Evolutionary conservation across 371 early-diverging fungal genomes (phyloP).

Genomic region (Mortierella sp.): DNA sequence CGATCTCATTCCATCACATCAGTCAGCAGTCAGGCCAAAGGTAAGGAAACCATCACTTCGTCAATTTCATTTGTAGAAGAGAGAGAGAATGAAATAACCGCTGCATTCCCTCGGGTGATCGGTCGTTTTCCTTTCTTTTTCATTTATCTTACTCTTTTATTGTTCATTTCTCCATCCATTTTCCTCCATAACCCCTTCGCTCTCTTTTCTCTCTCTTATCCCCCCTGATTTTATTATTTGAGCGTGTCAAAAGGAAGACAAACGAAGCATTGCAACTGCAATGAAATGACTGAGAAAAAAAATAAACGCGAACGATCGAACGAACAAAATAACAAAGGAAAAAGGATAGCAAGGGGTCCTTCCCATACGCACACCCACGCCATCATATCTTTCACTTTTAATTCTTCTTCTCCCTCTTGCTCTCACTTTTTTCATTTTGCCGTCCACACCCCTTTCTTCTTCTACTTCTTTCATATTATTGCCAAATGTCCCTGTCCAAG

Average conservation of each 20-base stretch:
- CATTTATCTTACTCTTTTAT: not conserved
- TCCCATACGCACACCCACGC: not conserved
- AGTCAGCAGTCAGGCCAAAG: not conserved
- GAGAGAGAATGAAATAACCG: not conserved
- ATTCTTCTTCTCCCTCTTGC: not conserved
- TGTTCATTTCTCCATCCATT: not conserved
- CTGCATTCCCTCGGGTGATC: not conserved
- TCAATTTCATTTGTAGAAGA: no score
- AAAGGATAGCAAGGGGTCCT: not conserved
- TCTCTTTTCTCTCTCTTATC: not conserved
- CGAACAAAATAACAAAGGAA: not conserved
- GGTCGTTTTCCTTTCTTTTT: not conserved
- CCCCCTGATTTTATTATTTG: not conserved
- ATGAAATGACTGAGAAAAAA: no score
- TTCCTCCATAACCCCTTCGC: not conserved
- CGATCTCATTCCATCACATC: not conserved
- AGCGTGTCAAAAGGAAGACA: not conserved
- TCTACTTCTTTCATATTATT: not conserved
- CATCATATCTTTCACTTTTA: no score
- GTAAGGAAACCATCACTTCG: no score
- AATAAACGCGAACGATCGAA: no score
- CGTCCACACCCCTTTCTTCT: not conserved
- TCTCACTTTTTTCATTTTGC: not conserved
- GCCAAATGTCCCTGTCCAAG: not conserved
- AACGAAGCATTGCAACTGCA: not conserved